Conservation (phyloP, 805 yeast genomes). For the Monosporozyma servazzii region DNA sequence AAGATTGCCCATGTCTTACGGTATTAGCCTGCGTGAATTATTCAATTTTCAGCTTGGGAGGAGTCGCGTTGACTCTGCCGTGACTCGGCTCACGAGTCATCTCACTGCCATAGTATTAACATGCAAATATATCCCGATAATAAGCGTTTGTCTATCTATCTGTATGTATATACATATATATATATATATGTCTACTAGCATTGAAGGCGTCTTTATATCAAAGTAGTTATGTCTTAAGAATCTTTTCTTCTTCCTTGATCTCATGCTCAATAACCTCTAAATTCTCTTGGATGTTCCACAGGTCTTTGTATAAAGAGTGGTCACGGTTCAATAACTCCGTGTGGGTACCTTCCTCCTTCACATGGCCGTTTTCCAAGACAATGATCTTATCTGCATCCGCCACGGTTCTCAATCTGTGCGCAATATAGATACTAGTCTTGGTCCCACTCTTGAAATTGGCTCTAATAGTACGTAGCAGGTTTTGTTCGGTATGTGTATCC, state of each 20-base stretch:
- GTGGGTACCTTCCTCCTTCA: constrained; percentile 86
- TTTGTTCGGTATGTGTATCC: constrained; percentile 93
- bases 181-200: neutral
- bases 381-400: constrained; percentile 92
- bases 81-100: neutral
- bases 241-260: constrained; percentile 12
- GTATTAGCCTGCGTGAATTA: neutral
- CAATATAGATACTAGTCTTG: constrained; percentile 81
- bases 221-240: neutral
- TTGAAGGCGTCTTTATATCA: no score
- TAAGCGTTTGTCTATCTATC: no score
- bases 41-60: neutral
- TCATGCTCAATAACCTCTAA: constrained; percentile 41
- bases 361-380: constrained; percentile 68
- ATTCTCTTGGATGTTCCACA: constrained; percentile 91
- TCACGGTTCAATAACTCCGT: constrained; percentile 43
- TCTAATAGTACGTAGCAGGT: constrained; percentile 65
- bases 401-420: constrained; percentile 86
- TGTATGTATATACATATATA: neutral
- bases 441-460: constrained; percentile 46
- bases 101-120: neutral
- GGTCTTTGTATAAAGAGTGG: constrained; percentile 59
- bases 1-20: neutral
- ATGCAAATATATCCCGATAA: neutral
- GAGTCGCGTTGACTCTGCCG: neutral